Evolutionary conservation across 768 basidiomycete genomes (phyloP), one percentile per base, ranked within the genome.

Genomic region (Mycena latifolia): DNA sequence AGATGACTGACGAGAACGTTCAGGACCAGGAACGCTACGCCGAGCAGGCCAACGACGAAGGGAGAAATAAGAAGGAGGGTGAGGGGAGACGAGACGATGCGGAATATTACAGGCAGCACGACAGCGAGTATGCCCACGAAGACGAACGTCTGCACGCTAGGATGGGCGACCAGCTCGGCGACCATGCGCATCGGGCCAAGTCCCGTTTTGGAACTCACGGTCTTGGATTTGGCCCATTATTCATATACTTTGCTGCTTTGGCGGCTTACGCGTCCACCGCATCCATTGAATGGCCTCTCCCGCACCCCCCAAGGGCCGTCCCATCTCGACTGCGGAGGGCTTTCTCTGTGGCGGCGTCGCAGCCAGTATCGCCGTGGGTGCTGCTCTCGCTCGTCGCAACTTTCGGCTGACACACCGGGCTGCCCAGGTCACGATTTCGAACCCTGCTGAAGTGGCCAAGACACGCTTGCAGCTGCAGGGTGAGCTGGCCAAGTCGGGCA

Each of bases 391-490:
- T 43, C 8, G 43, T 51, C 17, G 4, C 37, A 58, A 41, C 53
- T 50, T 29, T 56, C n/a, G 29, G 63, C 58, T 59, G 61, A 50
- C 27, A 65, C 63, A 47, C 67, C 69, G 64, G 65, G 50, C 56
- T 37, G 17, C 62, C 11, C 71, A 94, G 92, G 92, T 94, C 53
- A 92, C 92, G 10, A 79, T 93, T 59, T 92, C 92, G 6, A 93
- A 93, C 69, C 89, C 91, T 15, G 90, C 89, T 6, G 91, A 92
- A 71, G 94, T 96, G 24, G 92, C 93, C 48, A 99, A 99, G 80
- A 99, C 98, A 45, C 91, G 97, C 60, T 80, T 99, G 55, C 98
- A 99, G 77, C 86, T 99, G 27, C 96, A 99, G 75, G 98, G 97
- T 27, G 98, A 99, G 77, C 87, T 99, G 14, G 89, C 92, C 35